A percentile compares a stretch with the other conserved stretches of the same genome.
phyloP scores from a whole-genome alignment of 208 protist species.

The Crithidia sp. region DNA sequence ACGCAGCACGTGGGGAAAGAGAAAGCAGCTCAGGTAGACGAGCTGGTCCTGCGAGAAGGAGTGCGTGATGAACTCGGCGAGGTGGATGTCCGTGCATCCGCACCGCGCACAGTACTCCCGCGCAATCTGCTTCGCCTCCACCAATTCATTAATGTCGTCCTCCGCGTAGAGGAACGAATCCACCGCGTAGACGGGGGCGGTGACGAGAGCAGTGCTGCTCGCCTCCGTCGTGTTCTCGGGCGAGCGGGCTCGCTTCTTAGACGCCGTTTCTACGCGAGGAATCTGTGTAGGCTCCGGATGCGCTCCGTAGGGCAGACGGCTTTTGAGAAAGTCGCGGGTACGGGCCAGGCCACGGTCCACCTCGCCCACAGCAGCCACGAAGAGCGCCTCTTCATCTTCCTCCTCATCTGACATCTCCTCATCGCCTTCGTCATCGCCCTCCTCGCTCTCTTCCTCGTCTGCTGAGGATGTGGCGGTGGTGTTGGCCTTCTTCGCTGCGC shows the following conservation, averaged over 20 bases:
- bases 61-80: conserved; percentile 83
- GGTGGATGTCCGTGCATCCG: conserved; percentile 58
- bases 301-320: conserved; percentile 50
- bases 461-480: neutral
- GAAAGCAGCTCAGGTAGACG: conserved; percentile 72
- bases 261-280: neutral
- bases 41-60: conserved; percentile 86
- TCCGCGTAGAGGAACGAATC: conserved; percentile 83
- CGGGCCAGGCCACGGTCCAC: conserved; percentile 57
- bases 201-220: neutral
- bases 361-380: conserved; percentile 40
- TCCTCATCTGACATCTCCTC: conserved; percentile 22
- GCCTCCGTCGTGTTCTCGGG: neutral
- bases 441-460: neutral
- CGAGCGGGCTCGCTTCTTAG: conserved; percentile 25
- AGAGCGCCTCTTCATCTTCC: conserved; percentile 40
- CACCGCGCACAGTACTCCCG: conserved; percentile 78
- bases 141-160: conserved; percentile 71
- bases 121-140: conserved; percentile 38
- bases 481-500: neutral
- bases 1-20: conserved; percentile 42
- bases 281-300: conserved; percentile 45
- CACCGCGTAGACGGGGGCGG: conserved; percentile 59
- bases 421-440: conserved; percentile 3
- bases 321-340: conserved; percentile 48